Evolutionary conservation across 768 basidiomycete species (phyloP).

Genomic region (Pleurotus citrinopileatus): DNA sequence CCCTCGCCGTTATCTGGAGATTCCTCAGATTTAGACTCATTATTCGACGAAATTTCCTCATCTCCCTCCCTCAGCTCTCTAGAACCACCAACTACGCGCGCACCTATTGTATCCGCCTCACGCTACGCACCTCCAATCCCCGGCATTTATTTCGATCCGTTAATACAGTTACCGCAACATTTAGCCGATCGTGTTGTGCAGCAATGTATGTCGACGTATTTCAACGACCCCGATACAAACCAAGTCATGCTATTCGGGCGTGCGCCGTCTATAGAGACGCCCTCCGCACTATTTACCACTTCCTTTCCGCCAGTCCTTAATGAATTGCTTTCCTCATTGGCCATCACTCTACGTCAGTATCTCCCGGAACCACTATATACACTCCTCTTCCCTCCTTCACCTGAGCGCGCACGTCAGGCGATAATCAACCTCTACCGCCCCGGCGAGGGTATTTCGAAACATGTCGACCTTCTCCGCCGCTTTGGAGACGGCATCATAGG

Average conservation of each 20-base stretch:
- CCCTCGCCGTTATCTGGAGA: constrained; percentile 2
- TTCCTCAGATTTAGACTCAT: constrained; percentile 34
- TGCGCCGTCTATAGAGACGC: constrained; percentile 14
- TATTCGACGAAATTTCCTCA: constrained; percentile 44
- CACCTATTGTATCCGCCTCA: constrained; percentile 19
- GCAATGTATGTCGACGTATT: constrained; percentile 59
- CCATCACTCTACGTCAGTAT: constrained; percentile 41
- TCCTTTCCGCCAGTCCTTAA: constrained; percentile 52
- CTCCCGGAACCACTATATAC: constrained; percentile 48
- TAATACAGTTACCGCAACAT: constrained; percentile 45
- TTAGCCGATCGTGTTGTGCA: constrained; percentile 45
- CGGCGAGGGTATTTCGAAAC: constrained; percentile 86
- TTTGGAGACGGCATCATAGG: constrained; percentile 92
- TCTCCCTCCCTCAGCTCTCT: constrained; percentile 3
- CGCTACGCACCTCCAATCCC: constrained; percentile 53
- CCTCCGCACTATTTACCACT: constrained; percentile 7
- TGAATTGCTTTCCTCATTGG: constrained; percentile 49
- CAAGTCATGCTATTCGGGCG: constrained; percentile 89
- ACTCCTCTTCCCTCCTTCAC: constrained; percentile 57
- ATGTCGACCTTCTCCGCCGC: constrained; percentile 80
- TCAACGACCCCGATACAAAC: constrained; percentile 49
- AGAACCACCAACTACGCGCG: neutral
- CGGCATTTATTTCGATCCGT: constrained; percentile 61
- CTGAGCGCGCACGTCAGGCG: constrained; percentile 65
- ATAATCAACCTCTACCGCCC: constrained; percentile 90